These are phyloP conservation scores for Dorcoceras hygrometricum DNA, from an alignment of 257 asterid species.

Conservation along the genomic window DNA sequence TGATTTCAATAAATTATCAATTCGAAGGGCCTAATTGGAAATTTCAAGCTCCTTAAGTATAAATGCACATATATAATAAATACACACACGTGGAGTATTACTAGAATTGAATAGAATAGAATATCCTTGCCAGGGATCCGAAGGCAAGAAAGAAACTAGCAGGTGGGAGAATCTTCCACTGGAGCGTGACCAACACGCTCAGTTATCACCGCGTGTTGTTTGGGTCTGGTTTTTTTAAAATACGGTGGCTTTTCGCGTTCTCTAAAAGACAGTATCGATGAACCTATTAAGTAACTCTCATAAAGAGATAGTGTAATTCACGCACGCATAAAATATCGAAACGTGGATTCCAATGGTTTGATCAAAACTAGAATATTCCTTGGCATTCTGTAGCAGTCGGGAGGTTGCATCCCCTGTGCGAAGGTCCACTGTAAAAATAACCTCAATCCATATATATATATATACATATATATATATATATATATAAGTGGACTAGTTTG, in stretches of 20 bases:
- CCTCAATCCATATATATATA: no score
- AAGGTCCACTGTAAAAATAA: no score
- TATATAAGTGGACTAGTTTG: no score
- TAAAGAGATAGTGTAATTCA: neutral
- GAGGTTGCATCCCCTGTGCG: no score
- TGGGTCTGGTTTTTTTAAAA: no score
- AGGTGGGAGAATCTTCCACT: neutral
- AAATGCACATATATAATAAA: no score
- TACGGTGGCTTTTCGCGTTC: neutral
- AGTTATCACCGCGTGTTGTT: neutral
- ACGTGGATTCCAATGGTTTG: neutral
- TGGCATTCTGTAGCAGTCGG: neutral
- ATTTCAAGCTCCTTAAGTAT: neutral
- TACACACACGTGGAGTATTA: no score
- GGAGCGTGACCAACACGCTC: neutral
- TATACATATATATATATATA: no score
- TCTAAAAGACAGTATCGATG: neutral
- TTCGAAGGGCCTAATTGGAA: no score
- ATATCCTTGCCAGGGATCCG: neutral
- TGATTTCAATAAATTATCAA: no score
- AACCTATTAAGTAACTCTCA: neutral
- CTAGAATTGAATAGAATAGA: neutral
- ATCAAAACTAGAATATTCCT: neutral
- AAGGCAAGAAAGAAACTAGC: neutral
- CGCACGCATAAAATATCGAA: neutral